A percentile compares a stretch with the other conserved stretches of the same genome.
phyloP scores from a whole-genome alignment of 169 alveolate species.

The Haemoproteus tartakovskyi region DNA sequence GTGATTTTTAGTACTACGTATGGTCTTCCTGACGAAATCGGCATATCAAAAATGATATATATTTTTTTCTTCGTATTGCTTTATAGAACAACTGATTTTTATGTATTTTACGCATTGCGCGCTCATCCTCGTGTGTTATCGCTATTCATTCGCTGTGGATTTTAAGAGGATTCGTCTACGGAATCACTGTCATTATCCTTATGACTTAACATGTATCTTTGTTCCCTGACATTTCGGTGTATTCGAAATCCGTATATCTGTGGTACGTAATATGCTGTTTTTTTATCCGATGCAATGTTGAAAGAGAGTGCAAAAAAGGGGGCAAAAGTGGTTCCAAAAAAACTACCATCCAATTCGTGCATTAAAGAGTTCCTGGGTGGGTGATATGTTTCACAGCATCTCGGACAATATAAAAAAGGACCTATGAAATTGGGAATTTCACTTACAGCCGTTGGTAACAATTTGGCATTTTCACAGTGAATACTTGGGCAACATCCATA shows the following conservation, averaged over 20 bases:
- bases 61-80: too few relatives aligned
- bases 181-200: constrained; percentile 56
- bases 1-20: too few relatives aligned
- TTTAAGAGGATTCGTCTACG: constrained; percentile 35
- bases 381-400: constrained; percentile 92
- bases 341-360: constrained; percentile 95
- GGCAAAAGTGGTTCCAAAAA: constrained; percentile 94
- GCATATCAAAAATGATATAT: too few relatives aligned
- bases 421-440: constrained; percentile 90
- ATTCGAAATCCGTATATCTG: constrained; percentile 55
- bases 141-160: not conserved
- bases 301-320: constrained; percentile 82
- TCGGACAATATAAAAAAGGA: constrained; percentile 94
- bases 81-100: not conserved
- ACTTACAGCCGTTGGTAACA: constrained; percentile 93
- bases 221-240: constrained; percentile 40
- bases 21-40: too few relatives aligned
- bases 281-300: constrained; percentile 45
- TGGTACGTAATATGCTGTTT: constrained; percentile 36
- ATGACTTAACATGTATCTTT: constrained; percentile 8
- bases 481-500: constrained; percentile 98
- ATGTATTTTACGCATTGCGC: not conserved
- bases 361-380: constrained; percentile 79
- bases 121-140: not conserved
- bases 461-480: constrained; percentile 91